These are phyloP conservation scores for Psilocybe subaeruginosa DNA, from an alignment of 768 basidiomycete genomes.

Conservation along the genomic window DNA sequence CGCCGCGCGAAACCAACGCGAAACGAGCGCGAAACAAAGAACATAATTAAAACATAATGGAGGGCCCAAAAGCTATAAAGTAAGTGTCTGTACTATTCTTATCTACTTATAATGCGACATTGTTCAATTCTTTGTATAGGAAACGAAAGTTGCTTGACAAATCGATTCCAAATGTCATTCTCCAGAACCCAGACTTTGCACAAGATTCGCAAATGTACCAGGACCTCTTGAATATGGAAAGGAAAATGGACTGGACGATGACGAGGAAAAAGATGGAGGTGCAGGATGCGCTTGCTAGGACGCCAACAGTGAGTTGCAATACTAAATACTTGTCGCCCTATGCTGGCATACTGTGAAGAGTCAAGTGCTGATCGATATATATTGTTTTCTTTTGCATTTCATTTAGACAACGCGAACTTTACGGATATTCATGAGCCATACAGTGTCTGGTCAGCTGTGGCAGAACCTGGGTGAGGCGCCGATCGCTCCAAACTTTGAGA, in stretches of 20 bases:
- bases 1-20: neutral
- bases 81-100: neutral
- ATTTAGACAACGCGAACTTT: constrained; percentile 79
- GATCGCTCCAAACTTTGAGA: constrained; percentile 62
- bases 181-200: constrained; percentile 74
- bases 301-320: constrained; percentile 57
- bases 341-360: neutral
- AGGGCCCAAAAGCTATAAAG: constrained; percentile 1
- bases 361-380: no score
- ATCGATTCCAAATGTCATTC: constrained; percentile 74
- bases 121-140: constrained; percentile 35
- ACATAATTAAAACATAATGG: neutral
- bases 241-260: constrained; percentile 94
- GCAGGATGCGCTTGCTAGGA: constrained; percentile 81
- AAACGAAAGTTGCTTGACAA: constrained; percentile 83
- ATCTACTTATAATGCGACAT: no score
- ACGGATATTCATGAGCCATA: constrained; percentile 87
- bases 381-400: neutral
- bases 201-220: constrained; percentile 87
- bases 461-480: constrained; percentile 52
- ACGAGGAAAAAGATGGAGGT: constrained; percentile 89
- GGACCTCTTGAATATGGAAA: constrained; percentile 85
- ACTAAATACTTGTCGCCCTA: neutral
- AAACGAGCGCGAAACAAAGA: neutral
- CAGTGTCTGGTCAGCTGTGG: constrained; percentile 85